Conservation (phyloP, 345 rosid species). For the Cardiospermum halicacabum region DNA sequence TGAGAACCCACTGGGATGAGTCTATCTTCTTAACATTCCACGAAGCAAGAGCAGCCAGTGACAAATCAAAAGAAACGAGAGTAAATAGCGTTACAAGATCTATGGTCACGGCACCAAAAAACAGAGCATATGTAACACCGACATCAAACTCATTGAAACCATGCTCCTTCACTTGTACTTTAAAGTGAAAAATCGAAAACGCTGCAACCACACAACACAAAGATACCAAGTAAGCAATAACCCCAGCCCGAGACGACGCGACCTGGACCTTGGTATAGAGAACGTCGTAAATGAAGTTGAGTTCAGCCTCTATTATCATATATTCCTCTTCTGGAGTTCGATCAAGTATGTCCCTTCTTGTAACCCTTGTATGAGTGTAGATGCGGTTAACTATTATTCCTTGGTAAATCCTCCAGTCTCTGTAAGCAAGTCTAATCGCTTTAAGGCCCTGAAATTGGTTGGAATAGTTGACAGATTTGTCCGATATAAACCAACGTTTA, state of each 20-base stretch:
- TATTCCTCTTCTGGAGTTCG: conserved; percentile 12
- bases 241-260: background rate
- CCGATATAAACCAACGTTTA: too few relatives aligned
- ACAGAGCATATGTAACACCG: background rate
- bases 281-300: conserved; percentile 23
- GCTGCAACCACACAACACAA: background rate
- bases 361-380: conserved; percentile 18
- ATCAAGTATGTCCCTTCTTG: background rate
- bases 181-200: background rate
- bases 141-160: background rate
- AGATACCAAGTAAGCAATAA: background rate
- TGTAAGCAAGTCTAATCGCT: background rate
- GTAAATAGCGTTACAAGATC: background rate
- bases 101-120: background rate
- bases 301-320: conserved; percentile 24
- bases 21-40: conserved; percentile 3
- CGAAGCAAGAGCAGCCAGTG: background rate
- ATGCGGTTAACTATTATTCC: conserved; percentile 22
- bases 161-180: background rate
- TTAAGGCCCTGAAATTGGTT: too few relatives aligned
- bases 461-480: too few relatives aligned
- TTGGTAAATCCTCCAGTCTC: conserved; percentile 7
- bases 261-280: conserved; percentile 20
- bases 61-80: background rate
- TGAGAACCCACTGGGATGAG: background rate